Conservation (phyloP, 2,329 filamentous ascomycete genomes). For the Penicillium capsulatum region DNA sequence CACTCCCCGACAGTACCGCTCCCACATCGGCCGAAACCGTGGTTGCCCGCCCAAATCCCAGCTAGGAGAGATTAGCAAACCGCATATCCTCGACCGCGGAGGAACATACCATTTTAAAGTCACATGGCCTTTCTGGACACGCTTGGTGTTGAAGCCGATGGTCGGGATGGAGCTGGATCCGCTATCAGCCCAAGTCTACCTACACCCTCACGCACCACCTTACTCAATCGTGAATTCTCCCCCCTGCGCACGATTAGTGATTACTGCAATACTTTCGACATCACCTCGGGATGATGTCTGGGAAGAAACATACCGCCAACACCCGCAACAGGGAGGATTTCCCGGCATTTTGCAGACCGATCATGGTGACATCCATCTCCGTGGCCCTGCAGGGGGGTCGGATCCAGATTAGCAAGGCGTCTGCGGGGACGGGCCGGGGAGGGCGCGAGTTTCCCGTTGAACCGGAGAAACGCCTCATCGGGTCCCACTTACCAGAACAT, state of each 20-base stretch:
- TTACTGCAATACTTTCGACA: slow-evolving; percentile 14
- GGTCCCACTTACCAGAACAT: slow-evolving; percentile 78
- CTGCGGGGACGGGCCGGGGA: slow-evolving; percentile 35
- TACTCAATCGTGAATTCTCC: slow-evolving; percentile 99
- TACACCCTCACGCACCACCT: slow-evolving; percentile 41
- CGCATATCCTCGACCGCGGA: not conserved
- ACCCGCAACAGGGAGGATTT: slow-evolving; percentile 94
- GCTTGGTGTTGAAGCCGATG: slow-evolving; percentile 98
- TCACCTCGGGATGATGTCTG: not conserved
- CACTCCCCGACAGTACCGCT: slow-evolving; percentile 94
- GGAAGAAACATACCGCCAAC: slow-evolving; percentile 71
- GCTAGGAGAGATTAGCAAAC: slow-evolving; percentile 40
- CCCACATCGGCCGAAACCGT: slow-evolving; percentile 98
- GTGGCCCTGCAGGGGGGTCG: slow-evolving; percentile 65
- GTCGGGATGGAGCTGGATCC: slow-evolving; percentile 85
- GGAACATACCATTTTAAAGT: slow-evolving; percentile 79
- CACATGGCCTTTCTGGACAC: slow-evolving; percentile 95
- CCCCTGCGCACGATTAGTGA: slow-evolving; percentile 56
- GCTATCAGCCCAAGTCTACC: slow-evolving; percentile 7
- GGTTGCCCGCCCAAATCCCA: slow-evolving; percentile 98
- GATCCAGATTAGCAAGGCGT: slow-evolving; percentile 14
- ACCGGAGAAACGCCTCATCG: slow-evolving; percentile 16
- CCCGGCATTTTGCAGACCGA: slow-evolving; percentile 94
- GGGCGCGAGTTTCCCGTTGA: slow-evolving; percentile 23
- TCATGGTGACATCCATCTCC: slow-evolving; percentile 99